These are phyloP conservation scores for Piloderma croceum DNA, from an alignment of 768 basidiomycete genomes.

Conservation along the genomic window DNA sequence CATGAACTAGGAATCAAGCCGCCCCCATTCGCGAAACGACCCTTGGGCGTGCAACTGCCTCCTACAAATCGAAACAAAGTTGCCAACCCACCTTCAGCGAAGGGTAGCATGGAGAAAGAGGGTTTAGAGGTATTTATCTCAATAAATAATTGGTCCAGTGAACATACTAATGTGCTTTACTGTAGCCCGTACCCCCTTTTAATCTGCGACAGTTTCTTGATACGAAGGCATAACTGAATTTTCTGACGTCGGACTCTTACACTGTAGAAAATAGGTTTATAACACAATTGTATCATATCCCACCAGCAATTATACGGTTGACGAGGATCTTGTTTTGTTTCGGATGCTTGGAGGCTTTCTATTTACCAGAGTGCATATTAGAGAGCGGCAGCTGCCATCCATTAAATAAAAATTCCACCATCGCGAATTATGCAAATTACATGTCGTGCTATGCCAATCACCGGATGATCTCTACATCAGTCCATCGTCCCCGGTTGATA, in stretches of 20 bases:
- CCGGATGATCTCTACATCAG: constrained; percentile 49
- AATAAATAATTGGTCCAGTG: not conserved
- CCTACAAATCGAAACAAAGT: constrained; percentile 21
- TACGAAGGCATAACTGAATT: constrained; percentile 33
- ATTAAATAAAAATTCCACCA: no score
- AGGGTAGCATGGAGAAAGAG: constrained; percentile 28
- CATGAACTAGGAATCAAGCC: constrained; percentile 45
- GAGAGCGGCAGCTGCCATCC: no score
- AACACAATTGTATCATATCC: no score
- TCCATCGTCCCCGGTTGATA: constrained; percentile 61
- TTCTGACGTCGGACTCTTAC: no score
- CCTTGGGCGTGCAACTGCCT: constrained; percentile 43
- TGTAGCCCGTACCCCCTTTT: constrained; percentile 38
- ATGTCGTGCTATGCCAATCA: no score
- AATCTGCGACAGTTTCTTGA: constrained; percentile 51
- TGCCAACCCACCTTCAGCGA: constrained; percentile 12
- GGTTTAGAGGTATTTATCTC: constrained; percentile 29
- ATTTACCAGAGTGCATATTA: no score
- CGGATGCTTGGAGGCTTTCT: no score
- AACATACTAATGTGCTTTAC: no score
- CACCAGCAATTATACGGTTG: no score
- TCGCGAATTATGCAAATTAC: no score
- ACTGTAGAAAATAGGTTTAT: no score
- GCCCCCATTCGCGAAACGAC: constrained; percentile 30
- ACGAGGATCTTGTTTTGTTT: no score